Conservation (phyloP, 169 alveolate species). For the Theileria parva region DNA sequence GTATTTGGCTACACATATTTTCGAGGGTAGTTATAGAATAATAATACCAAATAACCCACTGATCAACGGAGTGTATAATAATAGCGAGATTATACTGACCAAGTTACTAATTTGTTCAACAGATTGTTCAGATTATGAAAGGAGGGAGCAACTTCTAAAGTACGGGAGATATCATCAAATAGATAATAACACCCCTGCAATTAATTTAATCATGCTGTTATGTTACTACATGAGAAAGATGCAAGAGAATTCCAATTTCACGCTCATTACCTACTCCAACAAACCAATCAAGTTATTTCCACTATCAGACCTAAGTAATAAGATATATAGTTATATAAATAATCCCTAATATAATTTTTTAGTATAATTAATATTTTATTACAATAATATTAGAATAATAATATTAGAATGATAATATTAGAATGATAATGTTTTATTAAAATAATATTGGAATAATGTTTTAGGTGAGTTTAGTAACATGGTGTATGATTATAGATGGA, state of each 20-base stretch:
- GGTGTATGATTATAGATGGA: conserved; percentile 67
- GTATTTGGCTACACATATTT: conserved; percentile 77
- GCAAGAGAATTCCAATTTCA: conserved; percentile 7
- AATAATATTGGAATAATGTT: conserved; percentile 50
- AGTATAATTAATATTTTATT: too few species aligned
- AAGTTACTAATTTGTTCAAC: conserved; percentile 50
- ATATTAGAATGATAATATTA: too few species aligned
- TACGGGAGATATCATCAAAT: background rate
- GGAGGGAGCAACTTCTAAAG: background rate
- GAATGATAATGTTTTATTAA: too few species aligned
- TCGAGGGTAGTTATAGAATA: conserved; percentile 66
- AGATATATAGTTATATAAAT: conserved; percentile 36
- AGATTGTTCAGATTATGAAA: conserved; percentile 10
- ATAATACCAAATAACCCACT: conserved; percentile 77
- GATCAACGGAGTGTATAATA: conserved; percentile 79
- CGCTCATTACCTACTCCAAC: conserved; percentile 21
- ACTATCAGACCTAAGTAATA: conserved; percentile 21
- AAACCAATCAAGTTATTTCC: conserved; percentile 21
- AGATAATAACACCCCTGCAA: background rate
- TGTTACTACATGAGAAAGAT: conserved; percentile 28
- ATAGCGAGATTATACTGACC: conserved; percentile 79
- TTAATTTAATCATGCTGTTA: conserved; percentile 15
- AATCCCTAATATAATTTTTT: too few species aligned
- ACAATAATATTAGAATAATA: too few species aligned
- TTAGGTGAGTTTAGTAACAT: conserved; percentile 28